Evolutionary conservation across 2,329 filamentous ascomycete genomes (phyloP).

Genomic region (Colletotrichum nymphaeae): DNA sequence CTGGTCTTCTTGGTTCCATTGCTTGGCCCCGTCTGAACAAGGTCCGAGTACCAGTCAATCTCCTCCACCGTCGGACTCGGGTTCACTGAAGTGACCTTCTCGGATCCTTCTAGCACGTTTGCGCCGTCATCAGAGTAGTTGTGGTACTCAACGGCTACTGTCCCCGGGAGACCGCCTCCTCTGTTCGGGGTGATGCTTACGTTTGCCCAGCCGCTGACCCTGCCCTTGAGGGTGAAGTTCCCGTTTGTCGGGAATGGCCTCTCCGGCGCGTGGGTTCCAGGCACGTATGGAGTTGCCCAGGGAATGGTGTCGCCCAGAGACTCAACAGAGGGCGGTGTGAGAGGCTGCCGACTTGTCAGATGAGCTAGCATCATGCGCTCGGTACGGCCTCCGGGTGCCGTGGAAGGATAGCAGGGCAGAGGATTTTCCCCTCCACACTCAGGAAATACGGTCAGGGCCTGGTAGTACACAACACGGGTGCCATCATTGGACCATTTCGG

Average conservation of each 20-base stretch:
- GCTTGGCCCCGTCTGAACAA: slow-evolving; percentile 45
- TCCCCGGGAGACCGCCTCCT: slow-evolving; percentile 28
- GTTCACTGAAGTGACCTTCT: slow-evolving; percentile 45
- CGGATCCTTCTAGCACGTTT: slow-evolving; percentile 46
- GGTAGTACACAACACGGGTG: slow-evolving; percentile 53
- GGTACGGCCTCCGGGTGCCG: slow-evolving; percentile 47
- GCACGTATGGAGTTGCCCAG: slow-evolving; percentile 12
- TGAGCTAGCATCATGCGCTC: slow-evolving; percentile 53
- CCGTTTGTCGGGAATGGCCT: slow-evolving; percentile 10
- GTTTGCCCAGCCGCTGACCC: slow-evolving; percentile 33
- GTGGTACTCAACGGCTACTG: slow-evolving; percentile 47
- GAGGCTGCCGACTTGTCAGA: slow-evolving; percentile 45
- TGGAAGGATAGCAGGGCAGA: slow-evolving; percentile 50
- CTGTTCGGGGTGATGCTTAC: slow-evolving; percentile 36
- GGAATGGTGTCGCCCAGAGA: not conserved
- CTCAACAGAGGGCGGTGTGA: slow-evolving; percentile 37
- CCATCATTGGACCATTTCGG: slow-evolving; percentile 51
- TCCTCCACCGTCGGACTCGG: slow-evolving; percentile 40
- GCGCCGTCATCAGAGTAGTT: slow-evolving; percentile 50
- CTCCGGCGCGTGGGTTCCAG: slow-evolving; percentile 9
- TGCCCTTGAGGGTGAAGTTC: slow-evolving; percentile 38
- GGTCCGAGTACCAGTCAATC: slow-evolving; percentile 52
- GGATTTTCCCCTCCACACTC: slow-evolving; percentile 54
- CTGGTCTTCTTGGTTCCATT: slow-evolving; percentile 51
- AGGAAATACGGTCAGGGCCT: slow-evolving; percentile 47